These are phyloP conservation scores for Penicillium roqueforti DNA, from an alignment of 495 filamentous ascomycete genomes.

Conservation along the genomic window DNA sequence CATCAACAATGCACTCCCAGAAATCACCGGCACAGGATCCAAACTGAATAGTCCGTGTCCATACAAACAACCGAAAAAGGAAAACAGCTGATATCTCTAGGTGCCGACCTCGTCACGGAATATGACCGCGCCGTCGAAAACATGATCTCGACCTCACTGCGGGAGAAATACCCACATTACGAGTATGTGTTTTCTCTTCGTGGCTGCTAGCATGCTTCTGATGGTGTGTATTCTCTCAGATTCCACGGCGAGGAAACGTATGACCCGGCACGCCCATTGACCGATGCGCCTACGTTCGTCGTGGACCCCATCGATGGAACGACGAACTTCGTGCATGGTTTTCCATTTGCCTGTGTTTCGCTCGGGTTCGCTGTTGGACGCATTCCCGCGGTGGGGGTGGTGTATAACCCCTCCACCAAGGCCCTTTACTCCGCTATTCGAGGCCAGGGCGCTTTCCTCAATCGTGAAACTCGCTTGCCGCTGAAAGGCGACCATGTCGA, in stretches of 20 bases:
- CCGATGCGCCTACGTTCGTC: conserved; percentile 73
- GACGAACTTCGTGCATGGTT: conserved; percentile 80
- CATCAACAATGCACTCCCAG: conserved; percentile 72
- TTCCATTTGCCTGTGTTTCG: conserved; percentile 77
- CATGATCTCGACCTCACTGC: conserved; percentile 63
- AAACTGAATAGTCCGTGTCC: conserved; percentile 78
- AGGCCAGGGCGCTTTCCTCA: conserved; percentile 65
- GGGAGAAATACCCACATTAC: conserved; percentile 61
- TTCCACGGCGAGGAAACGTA: conserved; percentile 89
- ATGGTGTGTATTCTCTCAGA: conserved; percentile 16
- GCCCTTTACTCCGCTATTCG: conserved; percentile 66
- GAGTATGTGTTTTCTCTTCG: conserved; percentile 28
- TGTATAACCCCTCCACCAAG: conserved; percentile 76
- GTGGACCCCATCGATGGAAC: conserved; percentile 90
- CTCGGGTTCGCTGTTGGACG: conserved; percentile 67
- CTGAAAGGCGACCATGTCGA: conserved; percentile 45
- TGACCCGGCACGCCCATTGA: conserved; percentile 59
- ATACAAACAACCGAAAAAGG: neutral
- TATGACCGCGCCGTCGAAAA: conserved; percentile 80
- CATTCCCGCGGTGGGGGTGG: conserved; percentile 66
- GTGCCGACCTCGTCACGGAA: conserved; percentile 81
- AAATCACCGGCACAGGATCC: conserved; percentile 55
- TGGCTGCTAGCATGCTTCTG: neutral
- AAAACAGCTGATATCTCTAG: conserved; percentile 33
- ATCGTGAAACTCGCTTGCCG: conserved; percentile 48